These are phyloP conservation scores for Rosa chinensis DNA, from an alignment of 306 rosid genomes.

Conservation along the genomic window DNA sequence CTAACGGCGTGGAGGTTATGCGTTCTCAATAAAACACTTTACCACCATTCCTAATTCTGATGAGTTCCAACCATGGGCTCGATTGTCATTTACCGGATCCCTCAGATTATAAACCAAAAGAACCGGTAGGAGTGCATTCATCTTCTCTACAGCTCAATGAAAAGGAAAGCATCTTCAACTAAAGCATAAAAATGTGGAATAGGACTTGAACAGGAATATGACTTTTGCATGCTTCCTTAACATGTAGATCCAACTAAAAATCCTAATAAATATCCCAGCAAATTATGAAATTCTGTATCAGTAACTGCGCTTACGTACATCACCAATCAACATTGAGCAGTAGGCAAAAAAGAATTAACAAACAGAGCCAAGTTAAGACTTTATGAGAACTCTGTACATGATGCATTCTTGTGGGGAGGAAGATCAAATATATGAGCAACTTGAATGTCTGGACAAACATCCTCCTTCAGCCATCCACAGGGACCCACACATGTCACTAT, in stretches of 20 bases:
- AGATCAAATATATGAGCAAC: conserved; percentile 6
- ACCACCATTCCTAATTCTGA: too few relatives aligned
- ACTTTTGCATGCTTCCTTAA: background rate
- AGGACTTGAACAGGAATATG: background rate
- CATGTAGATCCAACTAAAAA: background rate
- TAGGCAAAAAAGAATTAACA: conserved; percentile 9
- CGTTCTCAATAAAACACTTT: too few relatives aligned
- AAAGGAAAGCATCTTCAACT: background rate
- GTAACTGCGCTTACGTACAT: background rate
- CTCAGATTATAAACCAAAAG: too few relatives aligned
- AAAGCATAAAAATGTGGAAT: background rate
- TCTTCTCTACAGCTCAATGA: too few relatives aligned
- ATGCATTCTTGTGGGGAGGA: background rate
- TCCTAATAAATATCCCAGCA: background rate
- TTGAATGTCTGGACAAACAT: conserved; percentile 5
- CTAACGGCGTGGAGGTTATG: too few relatives aligned
- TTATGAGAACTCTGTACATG: conserved; percentile 22
- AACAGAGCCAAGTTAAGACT: conserved; percentile 19
- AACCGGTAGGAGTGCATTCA: too few relatives aligned
- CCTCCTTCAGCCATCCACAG: conserved; percentile 11
- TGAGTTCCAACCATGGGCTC: too few relatives aligned
- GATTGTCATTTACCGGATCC: too few relatives aligned
- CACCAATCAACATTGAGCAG: background rate
- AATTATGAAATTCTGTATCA: background rate
- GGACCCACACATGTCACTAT: conserved; percentile 20